phyloP scores from a whole-genome alignment of 805 yeast species.

The Lipomyces yamadae region DNA sequence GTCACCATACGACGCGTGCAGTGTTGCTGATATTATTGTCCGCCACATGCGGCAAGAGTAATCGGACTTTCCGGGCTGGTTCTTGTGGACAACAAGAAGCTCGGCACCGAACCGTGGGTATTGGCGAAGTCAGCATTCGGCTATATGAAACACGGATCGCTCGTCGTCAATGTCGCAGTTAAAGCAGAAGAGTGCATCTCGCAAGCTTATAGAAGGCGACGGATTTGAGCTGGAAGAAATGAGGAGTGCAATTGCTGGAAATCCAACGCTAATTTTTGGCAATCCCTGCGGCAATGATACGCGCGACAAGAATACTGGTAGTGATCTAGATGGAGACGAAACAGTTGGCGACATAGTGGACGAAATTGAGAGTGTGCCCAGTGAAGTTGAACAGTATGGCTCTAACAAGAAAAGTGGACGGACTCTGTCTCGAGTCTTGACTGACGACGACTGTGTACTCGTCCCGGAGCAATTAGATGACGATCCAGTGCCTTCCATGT shows the following conservation, averaged over 20 bases:
- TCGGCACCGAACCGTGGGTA: neutral
- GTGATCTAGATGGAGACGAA: neutral
- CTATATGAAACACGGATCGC: neutral
- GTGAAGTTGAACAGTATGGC: neutral
- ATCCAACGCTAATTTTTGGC: neutral
- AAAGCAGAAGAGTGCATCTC: neutral
- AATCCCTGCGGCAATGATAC: neutral
- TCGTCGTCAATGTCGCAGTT: neutral
- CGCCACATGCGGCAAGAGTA: neutral
- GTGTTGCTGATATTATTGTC: neutral
- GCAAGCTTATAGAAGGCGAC: neutral
- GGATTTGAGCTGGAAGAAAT: neutral
- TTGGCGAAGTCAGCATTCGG: neutral
- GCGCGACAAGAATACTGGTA: neutral
- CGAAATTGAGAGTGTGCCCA: constrained; percentile 2
- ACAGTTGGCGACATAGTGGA: neutral
- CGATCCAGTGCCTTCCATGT: constrained; percentile 2
- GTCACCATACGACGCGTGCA: neutral
- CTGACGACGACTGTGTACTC: neutral
- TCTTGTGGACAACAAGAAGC: constrained; percentile 1
- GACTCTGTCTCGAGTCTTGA: neutral
- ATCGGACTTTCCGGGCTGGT: neutral
- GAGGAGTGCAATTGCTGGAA: neutral
- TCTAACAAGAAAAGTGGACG: neutral
- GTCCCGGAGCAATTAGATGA: constrained; percentile 2